Evolutionary conservation across 2,329 filamentous ascomycete genomes (phyloP).

Genomic region (Ceratocystis smalleyi): DNA sequence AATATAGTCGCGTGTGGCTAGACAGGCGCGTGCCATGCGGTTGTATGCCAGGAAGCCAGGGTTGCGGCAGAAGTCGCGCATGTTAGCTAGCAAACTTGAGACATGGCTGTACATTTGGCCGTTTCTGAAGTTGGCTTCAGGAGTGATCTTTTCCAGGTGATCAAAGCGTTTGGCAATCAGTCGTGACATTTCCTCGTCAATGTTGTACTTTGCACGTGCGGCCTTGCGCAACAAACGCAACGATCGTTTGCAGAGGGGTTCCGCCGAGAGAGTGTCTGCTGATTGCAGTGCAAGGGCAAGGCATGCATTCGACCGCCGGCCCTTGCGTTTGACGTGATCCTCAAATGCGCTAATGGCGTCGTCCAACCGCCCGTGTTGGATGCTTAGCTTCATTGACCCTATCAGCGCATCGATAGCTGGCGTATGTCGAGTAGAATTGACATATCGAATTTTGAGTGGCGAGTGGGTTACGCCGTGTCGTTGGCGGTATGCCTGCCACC

Average conservation of each 20-base stretch:
- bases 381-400: slow-evolving; percentile 11
- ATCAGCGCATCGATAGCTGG: slow-evolving; percentile 8
- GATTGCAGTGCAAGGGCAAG: slow-evolving; percentile 10
- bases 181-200: slow-evolving; percentile 9
- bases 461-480: neutral
- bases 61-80: slow-evolving; percentile 6
- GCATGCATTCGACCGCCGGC: slow-evolving; percentile 9
- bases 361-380: neutral
- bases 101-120: slow-evolving; percentile 12
- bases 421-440: slow-evolving; percentile 2
- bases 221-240: slow-evolving; percentile 9
- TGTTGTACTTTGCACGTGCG: slow-evolving; percentile 7
- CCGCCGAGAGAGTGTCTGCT: neutral
- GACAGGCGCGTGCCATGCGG: slow-evolving; percentile 12
- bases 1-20: slow-evolving; percentile 14
- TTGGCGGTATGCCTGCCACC: neutral
- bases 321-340: slow-evolving; percentile 8
- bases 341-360: slow-evolving; percentile 9
- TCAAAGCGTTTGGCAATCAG: slow-evolving; percentile 8
- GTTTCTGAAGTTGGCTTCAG: neutral
- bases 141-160: neutral
- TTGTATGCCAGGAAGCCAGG: slow-evolving; percentile 12
- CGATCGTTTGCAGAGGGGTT: neutral
- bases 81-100: neutral
- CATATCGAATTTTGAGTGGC: slow-evolving; percentile 1